Base-by-base conservation (phyloP, 2,329 filamentous ascomycete genomes). In the Helminthosporium solani region DNA sequence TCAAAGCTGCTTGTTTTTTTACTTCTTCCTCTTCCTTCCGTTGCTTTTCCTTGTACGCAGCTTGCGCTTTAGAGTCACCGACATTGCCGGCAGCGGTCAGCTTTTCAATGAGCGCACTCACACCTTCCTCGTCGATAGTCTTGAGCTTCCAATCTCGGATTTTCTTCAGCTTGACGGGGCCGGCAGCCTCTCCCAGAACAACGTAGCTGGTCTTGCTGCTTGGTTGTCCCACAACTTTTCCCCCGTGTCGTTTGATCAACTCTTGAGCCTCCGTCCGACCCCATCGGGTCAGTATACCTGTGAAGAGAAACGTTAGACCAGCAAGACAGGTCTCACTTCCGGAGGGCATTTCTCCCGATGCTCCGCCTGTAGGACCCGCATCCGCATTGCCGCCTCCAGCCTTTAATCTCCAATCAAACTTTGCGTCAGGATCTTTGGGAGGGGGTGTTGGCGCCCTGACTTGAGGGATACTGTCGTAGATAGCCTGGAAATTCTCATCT, bases 131-230 rank as follows among this genome's bases (percentile, higher is more conserved):
- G 59, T 96, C 86, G 63, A 99, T 96, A 0, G 91, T 95, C 70
- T 90, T 96, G 67, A 97, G 83, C 0, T 83, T 83, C 58, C 87
- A 75, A 16, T 89, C 80, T 46, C 81, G 78, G 57, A 99, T 97
- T 57, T 91, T 96, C 55, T 85, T 78, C 33, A 99, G 77, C 68
- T 99, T 99, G 70, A 87, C 95, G 1, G 94, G 94, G 0, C 94
- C 94, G 19, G 95, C 94, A 68, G 97, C 94, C 20, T 80, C 81
- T 34, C 94, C 94, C 2, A 99, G 79, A 14, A 99, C 88, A 36
- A 99, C 90, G 64, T 90, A 99, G 62, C 81, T 94, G 0, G 95
- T 99, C 71, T 96, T 97, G 63, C 85, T 87, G 66, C 92, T 97
- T 16, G 95, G 94, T 4, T 83, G 85, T 8, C 77, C 78, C 8